Evolutionary conservation across 129 eudicot species (phyloP), one percentile per base, ranked within the genome.

Genomic region (Centrapalus pauciflorus): DNA sequence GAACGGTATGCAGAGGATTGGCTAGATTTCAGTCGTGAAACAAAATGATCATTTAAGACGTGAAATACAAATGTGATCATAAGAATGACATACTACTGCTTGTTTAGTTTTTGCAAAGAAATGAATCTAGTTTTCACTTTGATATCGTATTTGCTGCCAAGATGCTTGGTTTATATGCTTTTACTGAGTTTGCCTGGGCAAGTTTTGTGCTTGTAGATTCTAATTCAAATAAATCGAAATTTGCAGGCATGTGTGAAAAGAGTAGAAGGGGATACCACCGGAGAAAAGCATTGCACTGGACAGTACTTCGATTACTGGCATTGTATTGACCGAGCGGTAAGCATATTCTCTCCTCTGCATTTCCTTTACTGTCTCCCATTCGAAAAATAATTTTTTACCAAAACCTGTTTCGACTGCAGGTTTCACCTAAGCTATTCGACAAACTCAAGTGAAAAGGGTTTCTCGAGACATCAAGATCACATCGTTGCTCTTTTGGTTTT

Each of bases 271-370:
- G 86, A 81, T 70, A 77, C 73, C 19, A 61, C 52, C 14, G 86
- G 86, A 40, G 59, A 68, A 3, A 81, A 81, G 71, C 86, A 81
- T 34, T 81, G 86, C 55, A 81, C 86, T 3, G 86, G 86, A 13
- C 86, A 77, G 56, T 81, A 77, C 67, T 81, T 81, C 27, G 86
- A 81, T 45, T 81, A 81, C 46, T 81, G 73, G 79, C 73, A 70
- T 17, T 81, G 83, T 66, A 71, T 81, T 20, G 83, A 81, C 46
- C 73, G 66, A 77, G 78, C 80, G 57, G 86, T 81, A 81, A 69
- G 82, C 57, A 1, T 21, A 50, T 51, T 50, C 19, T 19, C 35
- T 6, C 35, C 35, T 30, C 6, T 30, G 2, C 16, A 27, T 25
- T 14, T 16, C 28, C 12, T 28, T 30, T 57, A 23, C 23, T 1